Percentiles rank a stretch among this genome's conserved stretches.
Conservation (phyloP, 495 filamentous ascomycete genomes). For the Penicillium canescens region DNA sequence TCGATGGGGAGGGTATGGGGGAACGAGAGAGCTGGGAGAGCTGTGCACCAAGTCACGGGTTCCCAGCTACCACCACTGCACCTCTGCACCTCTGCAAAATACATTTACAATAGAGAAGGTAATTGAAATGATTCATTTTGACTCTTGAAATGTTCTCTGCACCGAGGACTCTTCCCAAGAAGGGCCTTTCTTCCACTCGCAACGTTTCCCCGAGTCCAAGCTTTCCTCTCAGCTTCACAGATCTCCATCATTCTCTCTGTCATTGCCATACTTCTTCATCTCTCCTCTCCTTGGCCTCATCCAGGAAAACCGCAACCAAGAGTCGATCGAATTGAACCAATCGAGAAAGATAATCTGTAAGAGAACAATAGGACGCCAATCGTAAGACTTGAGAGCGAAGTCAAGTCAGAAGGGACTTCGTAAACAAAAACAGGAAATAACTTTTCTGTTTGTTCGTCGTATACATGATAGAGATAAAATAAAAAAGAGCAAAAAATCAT, state of each 20-base stretch:
- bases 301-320: slow-evolving; percentile 32
- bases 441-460: slow-evolving; percentile 45
- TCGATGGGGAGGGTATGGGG: neutral
- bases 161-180: slow-evolving; percentile 27
- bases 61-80: neutral
- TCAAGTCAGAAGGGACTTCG: slow-evolving; percentile 28
- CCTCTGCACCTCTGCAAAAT: neutral
- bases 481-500: slow-evolving; percentile 5
- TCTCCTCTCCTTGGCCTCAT: slow-evolving; percentile 25
- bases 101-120: neutral
- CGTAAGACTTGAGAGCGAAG: slow-evolving; percentile 38
- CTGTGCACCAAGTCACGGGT: slow-evolving; percentile 7
- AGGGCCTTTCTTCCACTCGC: slow-evolving; percentile 12
- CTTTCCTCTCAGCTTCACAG: slow-evolving; percentile 21
- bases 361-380: slow-evolving; percentile 47
- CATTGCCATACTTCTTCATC: slow-evolving; percentile 19
- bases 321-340: slow-evolving; percentile 27
- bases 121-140: slow-evolving; percentile 23
- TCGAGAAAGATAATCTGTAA: slow-evolving; percentile 33
- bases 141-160: slow-evolving; percentile 24
- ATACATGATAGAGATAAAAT: slow-evolving; percentile 38
- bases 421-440: slow-evolving; percentile 27
- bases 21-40: neutral
- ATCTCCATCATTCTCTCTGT: slow-evolving; percentile 12
- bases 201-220: slow-evolving; percentile 13